These are phyloP conservation scores for Verticillium zaregamsianum DNA, from an alignment of 2,329 filamentous ascomycete species.

Conservation along the genomic window DNA sequence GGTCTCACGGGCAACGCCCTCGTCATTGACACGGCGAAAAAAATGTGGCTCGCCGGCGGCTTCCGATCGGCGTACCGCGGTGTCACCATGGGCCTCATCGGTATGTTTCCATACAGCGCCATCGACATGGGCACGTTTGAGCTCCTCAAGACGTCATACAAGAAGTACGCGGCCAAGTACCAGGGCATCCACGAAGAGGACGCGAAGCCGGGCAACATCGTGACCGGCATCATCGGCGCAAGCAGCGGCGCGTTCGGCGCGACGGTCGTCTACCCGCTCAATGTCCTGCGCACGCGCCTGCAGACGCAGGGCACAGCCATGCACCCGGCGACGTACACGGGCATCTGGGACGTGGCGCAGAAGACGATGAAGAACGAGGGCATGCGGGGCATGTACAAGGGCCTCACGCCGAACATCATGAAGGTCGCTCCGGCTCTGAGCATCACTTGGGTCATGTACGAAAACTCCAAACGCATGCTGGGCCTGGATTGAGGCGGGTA, in stretches of 20 bases:
- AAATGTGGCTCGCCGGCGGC: conserved; percentile 79
- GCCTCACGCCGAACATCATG: conserved; percentile 87
- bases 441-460: conserved; percentile 91
- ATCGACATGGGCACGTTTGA: conserved; percentile 97
- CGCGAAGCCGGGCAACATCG: conserved; percentile 73
- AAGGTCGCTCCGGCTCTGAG: conserved; percentile 96
- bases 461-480: conserved; percentile 77
- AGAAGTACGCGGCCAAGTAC: conserved; percentile 63
- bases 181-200: conserved; percentile 78
- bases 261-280: conserved; percentile 91
- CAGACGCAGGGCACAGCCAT: conserved; percentile 94
- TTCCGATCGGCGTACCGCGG: conserved; percentile 81
- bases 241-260: conserved; percentile 89
- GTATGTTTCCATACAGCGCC: conserved; percentile 97
- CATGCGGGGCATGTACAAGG: conserved; percentile 83
- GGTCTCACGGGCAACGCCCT: conserved; percentile 80
- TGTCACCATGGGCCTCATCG: conserved; percentile 86
- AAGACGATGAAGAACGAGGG: conserved; percentile 84
- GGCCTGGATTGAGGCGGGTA: conserved; percentile 35
- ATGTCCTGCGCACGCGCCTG: conserved; percentile 83
- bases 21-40: conserved; percentile 75
- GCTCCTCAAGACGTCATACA: conserved; percentile 74
- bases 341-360: conserved; percentile 82
- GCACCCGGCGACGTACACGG: conserved; percentile 84
- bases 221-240: conserved; percentile 84